Evolutionary conservation across 441 rosid species (phyloP), one percentile per base, ranked within the genome.

Genomic region (Mallotus repandus): DNA sequence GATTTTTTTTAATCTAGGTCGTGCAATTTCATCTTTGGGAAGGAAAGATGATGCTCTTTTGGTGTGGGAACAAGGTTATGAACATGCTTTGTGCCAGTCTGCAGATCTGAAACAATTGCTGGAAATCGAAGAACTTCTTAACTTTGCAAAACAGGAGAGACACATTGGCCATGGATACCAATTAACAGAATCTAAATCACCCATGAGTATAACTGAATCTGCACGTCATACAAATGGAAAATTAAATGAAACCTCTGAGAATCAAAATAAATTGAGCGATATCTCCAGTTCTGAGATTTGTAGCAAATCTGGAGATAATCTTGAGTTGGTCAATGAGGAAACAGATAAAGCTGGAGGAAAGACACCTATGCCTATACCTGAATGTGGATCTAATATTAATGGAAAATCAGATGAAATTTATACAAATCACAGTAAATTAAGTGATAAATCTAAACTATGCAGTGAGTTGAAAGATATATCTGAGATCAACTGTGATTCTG

Each of bases 71-170:
- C 85, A 86, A 75, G 99, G 97, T 22, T 85, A 86, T 71, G 84
- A 81, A 16, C 86, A 77, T 80, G 96, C 97, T 69, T 74, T 90
- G 75, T 72, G 68, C 64, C 87, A 89, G 77, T 86, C 96, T 59
- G 87, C 97, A 19, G 99, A 96, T 87, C 84, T 96, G 84, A 96
- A 87, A 87, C 97, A 89, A 69, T 78, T 96, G 77, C 81, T 96
- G 77, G 99, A 96, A 81, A 84, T 96, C 78, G 97, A 93, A 81
- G 97, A 91, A 72, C 92, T 91, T 68, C 78, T 96, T 71, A 84
- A 68, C 50, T 68, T 48, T 81, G 85, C 87, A 56, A 90, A 82
- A 80, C 86, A 70, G 77, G 96, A 85, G 57, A 72, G 67, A 66
- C 81, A 77, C 74, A 69, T 61, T 48, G 56, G 74, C 64, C 43